Evolutionary conservation across 805 yeast genomes (phyloP).

Genomic region (Starmerella bacillaris): DNA sequence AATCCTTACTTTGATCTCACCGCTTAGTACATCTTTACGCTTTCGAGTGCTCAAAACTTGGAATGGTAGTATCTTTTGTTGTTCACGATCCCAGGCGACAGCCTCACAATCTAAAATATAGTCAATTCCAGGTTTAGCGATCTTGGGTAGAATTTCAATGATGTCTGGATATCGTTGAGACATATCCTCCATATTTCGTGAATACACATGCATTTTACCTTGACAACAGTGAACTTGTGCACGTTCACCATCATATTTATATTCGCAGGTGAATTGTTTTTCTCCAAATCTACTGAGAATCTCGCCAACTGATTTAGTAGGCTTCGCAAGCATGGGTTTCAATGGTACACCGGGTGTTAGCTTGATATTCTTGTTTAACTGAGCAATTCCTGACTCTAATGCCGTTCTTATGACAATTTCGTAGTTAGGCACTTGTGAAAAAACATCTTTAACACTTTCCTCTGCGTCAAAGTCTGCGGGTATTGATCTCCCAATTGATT

Average conservation of each 20-base stretch:
- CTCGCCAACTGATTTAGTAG: conserved; percentile 85
- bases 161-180: conserved; percentile 89
- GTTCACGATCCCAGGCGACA: conserved; percentile 83
- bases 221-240: conserved; percentile 81
- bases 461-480: conserved; percentile 18
- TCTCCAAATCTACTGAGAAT: conserved; percentile 76
- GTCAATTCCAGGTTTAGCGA: conserved; percentile 26
- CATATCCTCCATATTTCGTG: conserved; percentile 95
- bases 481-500: conserved; percentile 16
- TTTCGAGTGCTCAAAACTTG: conserved; percentile 86
- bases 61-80: conserved; percentile 72
- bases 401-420: conserved; percentile 56
- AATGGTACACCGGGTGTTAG: conserved; percentile 84
- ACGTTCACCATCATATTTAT: conserved; percentile 94
- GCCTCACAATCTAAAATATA: conserved; percentile 90
- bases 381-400: conserved; percentile 45
- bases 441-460: conserved; percentile 61
- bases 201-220: conserved; percentile 50
- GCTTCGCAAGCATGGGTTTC: conserved; percentile 96
- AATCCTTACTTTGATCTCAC: conserved; percentile 76
- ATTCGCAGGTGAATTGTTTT: conserved; percentile 80
- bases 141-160: conserved; percentile 45
- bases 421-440: conserved; percentile 79
- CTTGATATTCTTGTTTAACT: conserved; percentile 48
- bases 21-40: conserved; percentile 75